A percentile compares a stretch with the other conserved stretches of the same genome.
phyloP scores from a whole-genome alignment of 208 protist species.

The Perkinsela sp. region DNA sequence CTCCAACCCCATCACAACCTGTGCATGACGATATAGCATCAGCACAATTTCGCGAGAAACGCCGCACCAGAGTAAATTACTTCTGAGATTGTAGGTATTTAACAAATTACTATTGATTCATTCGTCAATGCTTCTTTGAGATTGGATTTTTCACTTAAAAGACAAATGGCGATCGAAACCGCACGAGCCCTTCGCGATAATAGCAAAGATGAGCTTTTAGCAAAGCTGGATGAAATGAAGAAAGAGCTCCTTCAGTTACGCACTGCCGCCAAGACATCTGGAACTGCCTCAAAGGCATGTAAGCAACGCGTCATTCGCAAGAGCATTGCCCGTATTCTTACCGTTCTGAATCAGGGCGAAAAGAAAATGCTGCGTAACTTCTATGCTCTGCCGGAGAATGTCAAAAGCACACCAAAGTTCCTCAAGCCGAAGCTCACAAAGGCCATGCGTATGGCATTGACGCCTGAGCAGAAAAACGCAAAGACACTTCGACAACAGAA shows the following conservation, averaged over 20 bases:
- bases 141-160: too few species aligned
- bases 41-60: too few species aligned
- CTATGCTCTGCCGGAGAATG: slow-evolving; percentile 69
- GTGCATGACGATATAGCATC: too few species aligned
- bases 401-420: slow-evolving; percentile 27
- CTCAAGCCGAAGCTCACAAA: slow-evolving; percentile 53
- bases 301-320: slow-evolving; percentile 85
- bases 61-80: too few species aligned
- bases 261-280: slow-evolving; percentile 75
- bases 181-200: slow-evolving; percentile 63
- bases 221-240: slow-evolving; percentile 84
- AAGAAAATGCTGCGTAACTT: slow-evolving; percentile 62
- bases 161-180: slow-evolving; percentile 20
- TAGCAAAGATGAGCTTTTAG: slow-evolving; percentile 79
- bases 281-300: slow-evolving; percentile 54
- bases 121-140: too few species aligned
- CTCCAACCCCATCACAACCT: too few species aligned
- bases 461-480: slow-evolving; percentile 48
- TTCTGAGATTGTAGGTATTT: too few species aligned
- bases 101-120: too few species aligned
- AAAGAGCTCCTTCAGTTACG: slow-evolving; percentile 83
- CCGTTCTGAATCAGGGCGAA: slow-evolving; percentile 85
- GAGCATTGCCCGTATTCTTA: slow-evolving; percentile 81
- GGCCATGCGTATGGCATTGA: slow-evolving; percentile 51
- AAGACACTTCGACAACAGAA: slow-evolving; percentile 48